Percentiles rank a stretch among this genome's conserved stretches.
Evolutionary conservation across 495 filamentous ascomycete genomes (phyloP).

Genomic region (Aspergillus sclerotioniger): DNA sequence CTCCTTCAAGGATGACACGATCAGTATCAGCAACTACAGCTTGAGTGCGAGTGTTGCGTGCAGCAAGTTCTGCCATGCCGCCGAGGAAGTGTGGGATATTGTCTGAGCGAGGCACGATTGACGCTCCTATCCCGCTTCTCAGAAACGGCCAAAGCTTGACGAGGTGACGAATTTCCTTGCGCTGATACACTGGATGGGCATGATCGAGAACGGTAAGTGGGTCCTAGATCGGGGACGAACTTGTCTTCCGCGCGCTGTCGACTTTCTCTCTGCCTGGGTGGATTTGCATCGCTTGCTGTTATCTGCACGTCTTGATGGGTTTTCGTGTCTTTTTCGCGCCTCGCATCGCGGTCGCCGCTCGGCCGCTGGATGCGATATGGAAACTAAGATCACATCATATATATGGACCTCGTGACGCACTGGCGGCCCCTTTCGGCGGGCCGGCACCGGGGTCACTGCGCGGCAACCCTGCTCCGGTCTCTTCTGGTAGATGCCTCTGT

Average conservation of each 20-base stretch:
- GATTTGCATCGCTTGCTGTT: conserved; percentile 6
- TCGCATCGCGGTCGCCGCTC: neutral
- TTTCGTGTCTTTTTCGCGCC: conserved; percentile 3
- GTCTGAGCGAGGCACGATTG: conserved; percentile 48
- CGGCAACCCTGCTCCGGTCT: neutral
- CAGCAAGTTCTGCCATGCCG: conserved; percentile 98
- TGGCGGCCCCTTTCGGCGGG: conserved; percentile 4
- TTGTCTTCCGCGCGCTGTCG: conserved; percentile 1
- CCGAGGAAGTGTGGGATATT: conserved; percentile 94
- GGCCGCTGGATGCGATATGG: neutral
- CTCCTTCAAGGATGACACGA: conserved; percentile 89
- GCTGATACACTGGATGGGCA: conserved; percentile 17
- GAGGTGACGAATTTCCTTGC: conserved; percentile 41
- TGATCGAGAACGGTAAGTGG: conserved; percentile 10
- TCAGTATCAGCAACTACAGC: conserved; percentile 97
- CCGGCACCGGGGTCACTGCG: conserved; percentile 1
- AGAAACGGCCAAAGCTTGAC: conserved; percentile 23
- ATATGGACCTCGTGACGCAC: neutral
- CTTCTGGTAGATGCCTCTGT: neutral
- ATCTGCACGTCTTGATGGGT: conserved; percentile 3
- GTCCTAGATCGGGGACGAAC: conserved; percentile 4
- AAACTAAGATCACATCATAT: neutral
- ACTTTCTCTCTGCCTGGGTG: neutral
- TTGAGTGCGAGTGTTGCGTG: conserved; percentile 95
- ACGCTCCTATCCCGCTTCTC: conserved; percentile 10